Percentiles rank a stretch among this genome's conserved stretches.
phyloP scores from a whole-genome alignment of 495 filamentous ascomycete genomes.

The Gamarada debralockiae region DNA sequence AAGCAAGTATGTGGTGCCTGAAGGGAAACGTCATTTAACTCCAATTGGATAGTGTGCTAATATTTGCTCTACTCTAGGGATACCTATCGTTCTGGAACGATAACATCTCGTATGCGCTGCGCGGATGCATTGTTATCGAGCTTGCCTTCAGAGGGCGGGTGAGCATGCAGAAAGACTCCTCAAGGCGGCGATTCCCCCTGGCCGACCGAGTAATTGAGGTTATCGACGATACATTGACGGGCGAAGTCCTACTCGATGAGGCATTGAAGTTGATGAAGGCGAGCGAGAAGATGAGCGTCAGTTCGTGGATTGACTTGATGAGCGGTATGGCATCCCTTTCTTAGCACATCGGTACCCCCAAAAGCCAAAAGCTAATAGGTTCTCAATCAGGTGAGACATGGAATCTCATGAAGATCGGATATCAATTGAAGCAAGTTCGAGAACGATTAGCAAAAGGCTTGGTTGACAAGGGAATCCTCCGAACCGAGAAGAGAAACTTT shows the following conservation, averaged over 20 bases:
- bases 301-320: slow-evolving; percentile 97
- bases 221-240: slow-evolving; percentile 93
- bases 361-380: not conserved
- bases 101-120: slow-evolving; percentile 96
- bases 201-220: slow-evolving; percentile 94
- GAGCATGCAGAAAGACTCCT: slow-evolving; percentile 97
- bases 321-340: slow-evolving; percentile 62
- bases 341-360: not conserved
- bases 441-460: slow-evolving; percentile 97
- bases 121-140: slow-evolving; percentile 97
- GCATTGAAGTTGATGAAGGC: slow-evolving; percentile 99
- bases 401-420: slow-evolving; percentile 99
- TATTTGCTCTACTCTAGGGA: slow-evolving; percentile 38
- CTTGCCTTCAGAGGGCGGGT: slow-evolving; percentile 93
- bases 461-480: slow-evolving; percentile 96
- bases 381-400: slow-evolving; percentile 81
- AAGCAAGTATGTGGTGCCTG: slow-evolving; percentile 69
- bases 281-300: slow-evolving; percentile 99
- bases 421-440: slow-evolving; percentile 98
- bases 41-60: not conserved
- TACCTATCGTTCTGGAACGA: slow-evolving; percentile 99
- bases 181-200: slow-evolving; percentile 85
- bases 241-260: slow-evolving; percentile 96
- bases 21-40: not conserved
- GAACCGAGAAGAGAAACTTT: slow-evolving; percentile 99